phyloP scores from a whole-genome alignment of 176 grass and related monocot genomes.

The Oryza longistaminata region DNA sequence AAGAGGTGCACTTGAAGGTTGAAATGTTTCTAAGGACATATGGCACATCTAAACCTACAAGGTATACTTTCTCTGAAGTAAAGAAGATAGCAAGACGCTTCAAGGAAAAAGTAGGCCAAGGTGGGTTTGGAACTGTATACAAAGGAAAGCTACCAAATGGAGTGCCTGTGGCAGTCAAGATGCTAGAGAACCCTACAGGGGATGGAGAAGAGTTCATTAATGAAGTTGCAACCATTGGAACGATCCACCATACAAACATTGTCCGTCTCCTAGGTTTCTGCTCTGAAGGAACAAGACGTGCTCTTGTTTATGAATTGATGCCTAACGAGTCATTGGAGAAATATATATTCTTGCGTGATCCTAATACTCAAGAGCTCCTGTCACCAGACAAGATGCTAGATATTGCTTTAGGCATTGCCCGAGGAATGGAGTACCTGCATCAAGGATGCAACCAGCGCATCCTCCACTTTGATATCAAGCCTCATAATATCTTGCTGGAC shows the following conservation, averaged over 20 bases:
- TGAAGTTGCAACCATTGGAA: constrained; percentile 61
- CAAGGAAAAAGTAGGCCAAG: constrained; percentile 52
- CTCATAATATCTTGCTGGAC: constrained; percentile 58
- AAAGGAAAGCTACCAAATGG: constrained; percentile 49
- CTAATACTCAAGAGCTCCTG: background rate
- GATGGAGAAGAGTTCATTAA: constrained; percentile 67
- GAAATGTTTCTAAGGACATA: constrained; percentile 60
- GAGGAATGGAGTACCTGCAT: constrained; percentile 65
- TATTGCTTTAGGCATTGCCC: constrained; percentile 43
- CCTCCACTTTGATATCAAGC: constrained; percentile 68
- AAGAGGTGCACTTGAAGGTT: constrained; percentile 47
- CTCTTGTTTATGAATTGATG: constrained; percentile 59
- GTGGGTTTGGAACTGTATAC: constrained; percentile 64
- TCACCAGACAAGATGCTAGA: constrained; percentile 37
- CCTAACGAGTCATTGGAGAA: constrained; percentile 53
- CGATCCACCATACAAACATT: constrained; percentile 60
- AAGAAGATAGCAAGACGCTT: constrained; percentile 62
- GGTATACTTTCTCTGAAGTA: constrained; percentile 51
- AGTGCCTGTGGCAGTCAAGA: constrained; percentile 60
- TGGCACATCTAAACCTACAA: constrained; percentile 46
- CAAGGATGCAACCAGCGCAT: constrained; percentile 60
- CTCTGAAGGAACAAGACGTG: constrained; percentile 34
- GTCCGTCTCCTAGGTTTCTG: constrained; percentile 53
- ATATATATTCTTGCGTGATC: constrained; percentile 31
- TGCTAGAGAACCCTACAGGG: constrained; percentile 47